phyloP scores from a whole-genome alignment of 352 stramenopile genomes.

The Globisporangium perplexum region DNA sequence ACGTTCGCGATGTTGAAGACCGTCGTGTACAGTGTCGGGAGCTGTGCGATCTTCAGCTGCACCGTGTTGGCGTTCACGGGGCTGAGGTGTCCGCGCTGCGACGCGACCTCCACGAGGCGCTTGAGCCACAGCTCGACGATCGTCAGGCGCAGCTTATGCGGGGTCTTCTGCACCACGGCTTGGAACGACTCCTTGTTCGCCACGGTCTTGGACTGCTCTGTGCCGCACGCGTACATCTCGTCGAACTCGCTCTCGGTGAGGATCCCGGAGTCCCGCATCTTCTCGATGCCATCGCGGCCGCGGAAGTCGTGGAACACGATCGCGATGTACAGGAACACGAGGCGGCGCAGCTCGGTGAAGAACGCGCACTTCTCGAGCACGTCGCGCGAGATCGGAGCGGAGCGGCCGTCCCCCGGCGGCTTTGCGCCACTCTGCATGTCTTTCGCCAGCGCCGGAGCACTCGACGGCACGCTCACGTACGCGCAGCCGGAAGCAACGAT shows the following conservation, averaged over 20 bases:
- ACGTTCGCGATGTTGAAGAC: constrained; percentile 85
- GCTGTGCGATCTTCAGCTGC: constrained; percentile 58
- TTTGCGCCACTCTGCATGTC: neutral
- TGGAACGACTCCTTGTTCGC: constrained; percentile 47
- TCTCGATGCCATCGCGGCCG: constrained; percentile 60
- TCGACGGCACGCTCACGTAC: constrained; percentile 44
- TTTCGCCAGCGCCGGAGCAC: neutral
- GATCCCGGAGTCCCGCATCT: constrained; percentile 47
- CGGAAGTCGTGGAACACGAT: constrained; percentile 80
- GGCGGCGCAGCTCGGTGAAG: constrained; percentile 62
- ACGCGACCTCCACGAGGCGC: constrained; percentile 59
- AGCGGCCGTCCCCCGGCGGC: constrained; percentile 8
- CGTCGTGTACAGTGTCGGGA: constrained; percentile 70
- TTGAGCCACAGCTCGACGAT: constrained; percentile 82
- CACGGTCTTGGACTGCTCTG: constrained; percentile 40
- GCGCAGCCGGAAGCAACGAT: constrained; percentile 69
- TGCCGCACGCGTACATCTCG: constrained; percentile 64
- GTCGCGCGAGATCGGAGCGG: constrained; percentile 33
- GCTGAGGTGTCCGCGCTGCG: constrained; percentile 52
- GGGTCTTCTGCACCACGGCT: constrained; percentile 51
- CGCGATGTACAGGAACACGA: constrained; percentile 81
- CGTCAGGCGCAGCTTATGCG: constrained; percentile 64
- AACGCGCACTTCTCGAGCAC: constrained; percentile 74
- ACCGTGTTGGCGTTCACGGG: constrained; percentile 48
- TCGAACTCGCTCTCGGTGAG: constrained; percentile 64